A percentile compares a stretch with the other conserved stretches of the same genome.
phyloP scores from a whole-genome alignment of 75 land plant species.

The Cunninghamia lanceolata region DNA sequence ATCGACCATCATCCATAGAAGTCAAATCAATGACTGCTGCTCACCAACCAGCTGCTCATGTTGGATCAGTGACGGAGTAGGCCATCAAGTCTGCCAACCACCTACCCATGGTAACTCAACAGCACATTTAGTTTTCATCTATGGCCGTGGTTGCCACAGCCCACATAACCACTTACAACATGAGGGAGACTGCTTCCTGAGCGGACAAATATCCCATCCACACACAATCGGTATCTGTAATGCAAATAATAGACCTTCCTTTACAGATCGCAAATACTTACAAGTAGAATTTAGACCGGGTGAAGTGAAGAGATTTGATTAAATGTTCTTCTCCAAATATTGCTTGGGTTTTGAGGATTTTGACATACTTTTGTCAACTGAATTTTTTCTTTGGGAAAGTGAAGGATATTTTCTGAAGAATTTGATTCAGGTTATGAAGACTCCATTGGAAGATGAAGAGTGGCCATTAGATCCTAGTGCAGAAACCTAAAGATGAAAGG shows the following conservation, averaged over 20 bases:
- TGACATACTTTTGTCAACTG: not conserved
- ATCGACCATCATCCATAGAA: not conserved
- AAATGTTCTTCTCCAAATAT: too few species aligned
- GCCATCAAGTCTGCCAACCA: not conserved
- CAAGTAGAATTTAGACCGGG: not conserved
- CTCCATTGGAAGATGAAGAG: not conserved
- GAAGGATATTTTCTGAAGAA: not conserved
- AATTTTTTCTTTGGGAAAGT: not conserved
- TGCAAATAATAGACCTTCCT: not conserved
- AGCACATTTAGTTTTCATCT: not conserved
- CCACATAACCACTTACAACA: not conserved
- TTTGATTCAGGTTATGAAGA: not conserved
- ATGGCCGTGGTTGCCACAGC: not conserved
- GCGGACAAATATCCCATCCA: not conserved
- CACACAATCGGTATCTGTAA: not conserved
- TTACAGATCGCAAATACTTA: not conserved
- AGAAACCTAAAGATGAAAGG: not conserved
- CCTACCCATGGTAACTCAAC: not conserved
- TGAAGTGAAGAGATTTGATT: not conserved
- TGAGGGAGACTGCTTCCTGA: not conserved
- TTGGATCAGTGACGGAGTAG: not conserved
- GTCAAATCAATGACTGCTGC: not conserved
- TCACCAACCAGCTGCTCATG: not conserved
- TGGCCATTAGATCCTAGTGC: not conserved
- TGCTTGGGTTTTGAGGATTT: not conserved